Evolutionary conservation across 2,329 filamentous ascomycete species (phyloP).

Genomic region (Talaromyces sp.): DNA sequence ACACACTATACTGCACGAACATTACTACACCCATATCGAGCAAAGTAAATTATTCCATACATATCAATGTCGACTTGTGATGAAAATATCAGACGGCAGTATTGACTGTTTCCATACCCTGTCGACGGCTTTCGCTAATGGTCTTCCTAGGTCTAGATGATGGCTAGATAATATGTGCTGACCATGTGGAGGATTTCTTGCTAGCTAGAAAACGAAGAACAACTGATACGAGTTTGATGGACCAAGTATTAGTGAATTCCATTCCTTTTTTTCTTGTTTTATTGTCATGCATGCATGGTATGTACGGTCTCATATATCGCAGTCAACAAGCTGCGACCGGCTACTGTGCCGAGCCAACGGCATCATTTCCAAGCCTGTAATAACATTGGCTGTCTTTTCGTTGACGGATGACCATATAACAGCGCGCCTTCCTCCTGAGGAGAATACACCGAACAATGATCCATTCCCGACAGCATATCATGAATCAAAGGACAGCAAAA

Average conservation of each 20-base stretch:
- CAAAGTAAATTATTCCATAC: too few relatives aligned
- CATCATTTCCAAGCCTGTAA: slow-evolving; percentile 12
- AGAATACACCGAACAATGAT: slow-evolving; percentile 1
- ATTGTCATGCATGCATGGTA: slow-evolving; percentile 12
- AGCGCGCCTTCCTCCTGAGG: neutral
- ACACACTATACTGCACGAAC: neutral
- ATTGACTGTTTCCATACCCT: neutral
- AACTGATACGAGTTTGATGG: neutral
- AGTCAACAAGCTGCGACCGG: slow-evolving; percentile 8
- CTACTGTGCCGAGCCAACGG: slow-evolving; percentile 1
- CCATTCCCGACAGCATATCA: slow-evolving; percentile 4
- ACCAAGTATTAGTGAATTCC: neutral
- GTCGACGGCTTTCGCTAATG: neutral
- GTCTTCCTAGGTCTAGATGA: neutral
- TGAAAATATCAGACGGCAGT: neutral
- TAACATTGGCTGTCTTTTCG: neutral
- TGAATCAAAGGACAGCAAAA: slow-evolving; percentile 21
- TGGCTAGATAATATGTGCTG: neutral
- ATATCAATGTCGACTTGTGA: neutral
- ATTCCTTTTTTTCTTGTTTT: slow-evolving; percentile 5
- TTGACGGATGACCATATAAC: slow-evolving; percentile 1
- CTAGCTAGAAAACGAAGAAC: neutral
- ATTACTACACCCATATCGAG: neutral
- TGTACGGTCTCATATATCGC: slow-evolving; percentile 11
- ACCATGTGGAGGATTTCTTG: neutral